Conservation (phyloP, 306 rosid genomes). For the Cucurbita maxima region DNA sequence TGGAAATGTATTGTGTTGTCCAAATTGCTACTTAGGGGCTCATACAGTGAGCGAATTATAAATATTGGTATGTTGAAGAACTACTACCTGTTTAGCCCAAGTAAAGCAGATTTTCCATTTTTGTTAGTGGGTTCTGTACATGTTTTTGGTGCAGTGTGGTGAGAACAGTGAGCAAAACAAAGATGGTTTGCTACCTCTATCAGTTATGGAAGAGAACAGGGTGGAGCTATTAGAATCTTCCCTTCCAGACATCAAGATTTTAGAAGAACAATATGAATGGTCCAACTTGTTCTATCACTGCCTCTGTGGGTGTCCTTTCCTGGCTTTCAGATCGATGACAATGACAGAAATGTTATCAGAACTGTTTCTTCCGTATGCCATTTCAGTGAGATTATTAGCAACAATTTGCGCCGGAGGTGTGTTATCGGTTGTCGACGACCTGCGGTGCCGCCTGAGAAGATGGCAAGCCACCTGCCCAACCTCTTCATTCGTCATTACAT, state of each 20-base stretch:
- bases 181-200: not conserved
- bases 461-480: conserved; percentile 66
- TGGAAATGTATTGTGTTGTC: not conserved
- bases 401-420: conserved; percentile 48
- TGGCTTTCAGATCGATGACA: conserved; percentile 66
- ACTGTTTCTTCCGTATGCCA: conserved; percentile 55
- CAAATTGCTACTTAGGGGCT: not conserved
- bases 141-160: not conserved
- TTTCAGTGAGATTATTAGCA: conserved; percentile 57
- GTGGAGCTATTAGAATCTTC: conserved; percentile 2
- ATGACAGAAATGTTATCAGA: conserved; percentile 62
- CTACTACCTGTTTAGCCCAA: not conserved
- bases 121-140: conserved; percentile 5
- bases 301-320: conserved; percentile 45
- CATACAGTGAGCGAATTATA: not conserved
- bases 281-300: conserved; percentile 10
- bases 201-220: conserved; percentile 2
- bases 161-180: not conserved
- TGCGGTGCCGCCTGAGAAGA: conserved; percentile 48
- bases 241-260: not conserved
- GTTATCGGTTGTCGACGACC: conserved; percentile 25
- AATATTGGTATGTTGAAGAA: not conserved
- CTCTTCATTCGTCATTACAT: conserved; percentile 72
- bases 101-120: not conserved
- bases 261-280: not conserved